Conservation (phyloP, 352 stramenopile species). For the Phytophthora tubulina region DNA sequence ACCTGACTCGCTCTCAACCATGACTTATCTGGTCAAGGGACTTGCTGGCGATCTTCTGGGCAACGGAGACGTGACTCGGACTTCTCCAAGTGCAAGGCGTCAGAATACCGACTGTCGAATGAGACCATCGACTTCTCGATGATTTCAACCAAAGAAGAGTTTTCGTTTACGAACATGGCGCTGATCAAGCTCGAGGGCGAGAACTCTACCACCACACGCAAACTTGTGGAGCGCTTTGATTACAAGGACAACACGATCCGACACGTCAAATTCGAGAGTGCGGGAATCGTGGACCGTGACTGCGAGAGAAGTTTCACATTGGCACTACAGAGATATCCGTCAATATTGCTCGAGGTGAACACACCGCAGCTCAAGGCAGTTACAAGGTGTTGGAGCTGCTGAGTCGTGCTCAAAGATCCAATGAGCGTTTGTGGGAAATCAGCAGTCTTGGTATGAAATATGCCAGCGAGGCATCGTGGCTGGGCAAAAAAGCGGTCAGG, state of each 20-base stretch:
- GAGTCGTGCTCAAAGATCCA: conserved; percentile 49
- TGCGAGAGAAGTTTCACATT: conserved; percentile 71
- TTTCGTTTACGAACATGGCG: conserved; percentile 71
- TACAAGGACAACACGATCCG: conserved; percentile 44
- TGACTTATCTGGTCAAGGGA: conserved; percentile 55
- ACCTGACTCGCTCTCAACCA: not conserved
- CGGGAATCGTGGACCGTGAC: conserved; percentile 59
- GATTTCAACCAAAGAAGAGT: conserved; percentile 65
- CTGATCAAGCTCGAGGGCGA: conserved; percentile 51
- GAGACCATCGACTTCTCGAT: conserved; percentile 68
- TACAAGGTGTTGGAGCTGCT: conserved; percentile 71
- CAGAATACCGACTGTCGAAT: conserved; percentile 55
- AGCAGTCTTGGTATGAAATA: conserved; percentile 55
- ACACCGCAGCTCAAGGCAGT: conserved; percentile 40
- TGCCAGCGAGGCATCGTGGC: conserved; percentile 47
- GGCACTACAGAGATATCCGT: conserved; percentile 55
- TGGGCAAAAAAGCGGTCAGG: conserved; percentile 53
- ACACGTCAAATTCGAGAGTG: conserved; percentile 59
- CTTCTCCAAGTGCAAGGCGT: conserved; percentile 55
- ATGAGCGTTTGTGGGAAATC: conserved; percentile 59
- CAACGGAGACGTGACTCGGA: conserved; percentile 57
- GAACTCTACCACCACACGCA: conserved; percentile 60
- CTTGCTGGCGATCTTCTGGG: conserved; percentile 63
- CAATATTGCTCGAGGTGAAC: conserved; percentile 56
- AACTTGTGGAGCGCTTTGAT: conserved; percentile 55